Evolutionary conservation across 495 filamentous ascomycete species (phyloP).

Genomic region (Talaromyces adpressus): DNA sequence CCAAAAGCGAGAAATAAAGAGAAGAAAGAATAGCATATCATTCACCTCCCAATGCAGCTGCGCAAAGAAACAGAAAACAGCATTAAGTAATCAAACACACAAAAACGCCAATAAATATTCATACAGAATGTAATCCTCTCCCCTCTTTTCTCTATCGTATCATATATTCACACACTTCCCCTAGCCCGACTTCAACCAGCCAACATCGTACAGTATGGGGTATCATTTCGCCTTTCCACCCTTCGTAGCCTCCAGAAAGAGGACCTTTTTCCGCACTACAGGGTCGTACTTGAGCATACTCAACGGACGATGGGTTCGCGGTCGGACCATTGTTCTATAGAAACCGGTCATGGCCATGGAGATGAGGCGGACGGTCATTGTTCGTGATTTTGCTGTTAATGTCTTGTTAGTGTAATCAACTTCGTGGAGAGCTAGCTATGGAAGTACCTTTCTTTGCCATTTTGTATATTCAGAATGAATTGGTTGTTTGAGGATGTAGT

Average conservation of each 20-base stretch:
- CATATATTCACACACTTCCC: neutral
- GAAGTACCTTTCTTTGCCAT: conserved; percentile 11
- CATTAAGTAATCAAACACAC: neutral
- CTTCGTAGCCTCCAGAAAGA: conserved; percentile 88
- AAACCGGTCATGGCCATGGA: conserved; percentile 99
- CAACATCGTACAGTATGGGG: neutral
- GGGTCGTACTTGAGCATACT: conserved; percentile 99
- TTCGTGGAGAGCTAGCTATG: no score
- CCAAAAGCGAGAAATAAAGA: neutral
- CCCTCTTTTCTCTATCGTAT: neutral
- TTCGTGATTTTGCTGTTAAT: conserved; percentile 76
- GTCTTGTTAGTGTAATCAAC: neutral
- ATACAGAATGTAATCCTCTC: neutral
- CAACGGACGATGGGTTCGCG: conserved; percentile 71
- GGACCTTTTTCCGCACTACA: conserved; percentile 88
- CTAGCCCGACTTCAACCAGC: neutral
- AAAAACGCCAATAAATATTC: neutral
- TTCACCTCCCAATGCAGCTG: conserved; percentile 1
- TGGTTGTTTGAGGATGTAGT: neutral
- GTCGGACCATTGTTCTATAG: conserved; percentile 83
- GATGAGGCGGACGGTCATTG: conserved; percentile 85
- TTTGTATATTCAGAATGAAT: neutral
- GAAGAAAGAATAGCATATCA: neutral
- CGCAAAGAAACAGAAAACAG: neutral
- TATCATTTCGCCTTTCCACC: conserved; percentile 37